Evolutionary conservation across 257 asterid genomes (phyloP), one percentile per base, ranked within the genome.

Genomic region (Fraxinus cuspidata): DNA sequence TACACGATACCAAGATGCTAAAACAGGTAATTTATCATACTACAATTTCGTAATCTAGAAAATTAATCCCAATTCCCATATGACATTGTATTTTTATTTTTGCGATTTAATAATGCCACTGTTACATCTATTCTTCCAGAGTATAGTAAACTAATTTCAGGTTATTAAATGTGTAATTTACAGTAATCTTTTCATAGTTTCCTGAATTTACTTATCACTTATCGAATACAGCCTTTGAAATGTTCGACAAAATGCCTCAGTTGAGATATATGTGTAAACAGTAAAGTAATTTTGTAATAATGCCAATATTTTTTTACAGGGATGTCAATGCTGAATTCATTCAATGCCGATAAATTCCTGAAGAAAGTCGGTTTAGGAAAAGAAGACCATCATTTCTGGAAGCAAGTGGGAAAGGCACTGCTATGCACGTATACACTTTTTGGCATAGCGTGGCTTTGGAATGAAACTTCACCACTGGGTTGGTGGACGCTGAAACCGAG

Each of bases 321-420:
- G 42, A 71, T 80, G 27, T 68, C 64, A 74, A 72, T 82, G 70
- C 74, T 80, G 42, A 87, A 88, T 53, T 80, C 90, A 77, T 85
- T 88, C 82, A 73, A 83, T 65, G 88, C 90, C 0, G 92, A 93
- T 82, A 93, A 84, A 44, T 91, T 67, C 75, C 69, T 93, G 82
- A 87, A 79, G 85, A 92, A 83, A 83, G 74, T 90, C 2, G 99
- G 99, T 19, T 15, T 92, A 51, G 99, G 99, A 13, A 92, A 86
- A 86, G 97, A 94, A 72, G 97, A 94, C 77, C 90, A 90, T 74
- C 89, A 91, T 82, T 95, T 93, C 85, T 95, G 98, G 99, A 90
- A 93, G 86, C 96, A 93, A 84, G 85, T 90, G 3, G 94, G 97
- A 68, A 93, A 90, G 80, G 94, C 90, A 7, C 79, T 95, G 68